Percentiles rank a stretch among this genome's conserved stretches.
phyloP scores from a whole-genome alignment of 352 stramenopile species.

The Aphanomyces stellatus region DNA sequence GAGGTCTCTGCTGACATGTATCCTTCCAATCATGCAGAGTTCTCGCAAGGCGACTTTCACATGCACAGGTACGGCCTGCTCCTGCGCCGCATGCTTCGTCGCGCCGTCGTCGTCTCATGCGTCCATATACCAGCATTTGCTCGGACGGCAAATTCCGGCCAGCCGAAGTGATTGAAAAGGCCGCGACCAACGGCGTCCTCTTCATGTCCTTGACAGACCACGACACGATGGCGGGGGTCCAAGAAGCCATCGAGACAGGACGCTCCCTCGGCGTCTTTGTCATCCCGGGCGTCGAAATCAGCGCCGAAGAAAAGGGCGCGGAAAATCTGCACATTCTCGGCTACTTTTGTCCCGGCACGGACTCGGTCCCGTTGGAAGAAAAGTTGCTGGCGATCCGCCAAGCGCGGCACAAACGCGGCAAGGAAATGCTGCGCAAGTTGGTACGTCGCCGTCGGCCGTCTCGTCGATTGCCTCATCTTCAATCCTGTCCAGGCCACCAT shows the following conservation, averaged over 20 bases:
- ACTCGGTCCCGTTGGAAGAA: constrained; percentile 54
- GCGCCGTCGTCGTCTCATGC: too few species aligned
- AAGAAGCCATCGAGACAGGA: constrained; percentile 57
- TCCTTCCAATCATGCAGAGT: constrained; percentile 47
- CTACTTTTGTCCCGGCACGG: constrained; percentile 78
- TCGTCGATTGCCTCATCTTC: not conserved
- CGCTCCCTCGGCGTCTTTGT: constrained; percentile 60
- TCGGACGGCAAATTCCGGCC: constrained; percentile 76
- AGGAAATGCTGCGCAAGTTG: constrained; percentile 76
- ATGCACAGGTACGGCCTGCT: constrained; percentile 72
- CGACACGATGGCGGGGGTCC: constrained; percentile 76
- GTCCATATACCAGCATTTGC: constrained; percentile 67
- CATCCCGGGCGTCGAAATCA: constrained; percentile 78
- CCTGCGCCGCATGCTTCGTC: too few species aligned
- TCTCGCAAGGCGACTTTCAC: constrained; percentile 65
- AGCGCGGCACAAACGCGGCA: constrained; percentile 67
- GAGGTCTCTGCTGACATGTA: constrained; percentile 65
- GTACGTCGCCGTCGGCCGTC: constrained; percentile 32
- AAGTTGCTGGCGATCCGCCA: constrained; percentile 75
- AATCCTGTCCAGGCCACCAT: constrained; percentile 44
- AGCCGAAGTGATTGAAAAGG: constrained; percentile 63
- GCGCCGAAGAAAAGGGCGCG: constrained; percentile 68
- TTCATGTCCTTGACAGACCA: constrained; percentile 83
- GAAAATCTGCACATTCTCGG: constrained; percentile 82
- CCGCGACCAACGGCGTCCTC: constrained; percentile 60